These are phyloP conservation scores for Euphorbia celastroides DNA, from an alignment of 441 rosid genomes.

Conservation along the genomic window DNA sequence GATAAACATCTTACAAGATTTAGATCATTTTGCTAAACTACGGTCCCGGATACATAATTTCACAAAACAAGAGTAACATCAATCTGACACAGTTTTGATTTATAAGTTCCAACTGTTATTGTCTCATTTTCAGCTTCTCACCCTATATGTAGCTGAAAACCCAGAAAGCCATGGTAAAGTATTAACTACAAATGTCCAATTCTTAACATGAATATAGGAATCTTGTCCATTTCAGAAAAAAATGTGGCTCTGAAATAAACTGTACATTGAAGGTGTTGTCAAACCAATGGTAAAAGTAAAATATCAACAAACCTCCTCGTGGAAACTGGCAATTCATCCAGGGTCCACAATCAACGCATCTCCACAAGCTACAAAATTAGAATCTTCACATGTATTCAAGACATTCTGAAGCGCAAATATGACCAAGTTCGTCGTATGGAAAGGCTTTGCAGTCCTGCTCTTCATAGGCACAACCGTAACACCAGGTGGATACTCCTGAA, in stretches of 20 bases:
- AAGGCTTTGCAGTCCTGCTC: constrained; percentile 68
- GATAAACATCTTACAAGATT: background rate
- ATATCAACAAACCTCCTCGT: constrained; percentile 48
- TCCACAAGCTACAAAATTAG: constrained; percentile 42
- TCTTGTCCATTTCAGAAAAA: background rate
- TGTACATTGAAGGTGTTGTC: constrained; percentile 2
- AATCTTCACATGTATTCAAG: constrained; percentile 27
- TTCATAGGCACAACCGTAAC: constrained; percentile 70
- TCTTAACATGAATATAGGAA: background rate
- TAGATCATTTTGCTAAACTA: constrained; percentile 2
- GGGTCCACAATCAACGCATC: constrained; percentile 89
- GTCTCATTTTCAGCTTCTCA: constrained; percentile 4
- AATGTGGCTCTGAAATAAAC: constrained; percentile 11
- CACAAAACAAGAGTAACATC: background rate
- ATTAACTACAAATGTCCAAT: background rate
- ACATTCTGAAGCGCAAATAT: constrained; percentile 53
- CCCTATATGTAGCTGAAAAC: constrained; percentile 1
- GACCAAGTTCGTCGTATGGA: constrained; percentile 65
- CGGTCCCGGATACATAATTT: background rate
- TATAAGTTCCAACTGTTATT: background rate
- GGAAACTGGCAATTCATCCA: constrained; percentile 52
- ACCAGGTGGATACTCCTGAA: constrained; percentile 93
- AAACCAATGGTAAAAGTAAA: background rate
- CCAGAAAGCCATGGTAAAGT: background rate
- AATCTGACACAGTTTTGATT: background rate